These are phyloP conservation scores for Leishmania guyanensis DNA, from an alignment of 208 protist species.

Conservation along the genomic window DNA sequence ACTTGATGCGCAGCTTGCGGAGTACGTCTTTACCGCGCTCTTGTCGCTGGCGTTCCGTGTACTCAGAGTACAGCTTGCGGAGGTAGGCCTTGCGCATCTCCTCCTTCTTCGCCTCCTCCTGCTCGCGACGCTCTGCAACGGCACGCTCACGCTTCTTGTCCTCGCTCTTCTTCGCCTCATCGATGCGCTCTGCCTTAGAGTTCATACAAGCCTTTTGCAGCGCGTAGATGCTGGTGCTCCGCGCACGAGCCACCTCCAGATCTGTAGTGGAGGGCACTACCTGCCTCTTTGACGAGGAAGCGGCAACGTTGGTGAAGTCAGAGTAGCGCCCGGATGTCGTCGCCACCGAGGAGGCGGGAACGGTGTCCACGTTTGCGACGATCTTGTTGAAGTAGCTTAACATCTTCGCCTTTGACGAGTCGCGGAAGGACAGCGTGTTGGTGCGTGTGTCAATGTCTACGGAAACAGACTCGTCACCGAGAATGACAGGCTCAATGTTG, in stretches of 20 bases:
- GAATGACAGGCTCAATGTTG: constrained; percentile 63
- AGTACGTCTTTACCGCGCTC: constrained; percentile 68
- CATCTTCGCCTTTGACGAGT: constrained; percentile 66
- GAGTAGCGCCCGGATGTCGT: constrained; percentile 22
- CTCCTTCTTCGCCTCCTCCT: constrained; percentile 61
- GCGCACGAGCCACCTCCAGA: constrained; percentile 41
- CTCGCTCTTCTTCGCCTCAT: constrained; percentile 41
- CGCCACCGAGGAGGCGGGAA: constrained; percentile 28
- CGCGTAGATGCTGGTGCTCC: constrained; percentile 40
- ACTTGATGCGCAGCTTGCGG: constrained; percentile 66
- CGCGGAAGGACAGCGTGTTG: constrained; percentile 60
- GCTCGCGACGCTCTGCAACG: constrained; percentile 41
- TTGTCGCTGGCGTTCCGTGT: constrained; percentile 60
- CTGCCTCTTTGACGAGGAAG: constrained; percentile 18
- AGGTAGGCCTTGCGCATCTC: constrained; percentile 41
- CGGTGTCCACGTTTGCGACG: constrained; percentile 23
- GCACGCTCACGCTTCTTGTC: constrained; percentile 38
- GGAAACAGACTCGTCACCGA: constrained; percentile 54
- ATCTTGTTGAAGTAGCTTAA: constrained; percentile 53
- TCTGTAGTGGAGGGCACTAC: constrained; percentile 35
- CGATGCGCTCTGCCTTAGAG: constrained; percentile 37
- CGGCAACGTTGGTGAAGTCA: constrained; percentile 23
- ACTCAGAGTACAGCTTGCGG: constrained; percentile 52
- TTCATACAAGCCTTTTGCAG: constrained; percentile 52
- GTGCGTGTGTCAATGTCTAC: constrained; percentile 80